phyloP scores from a whole-genome alignment of 140 eudicot species.

The Stevia rebaudiana region DNA sequence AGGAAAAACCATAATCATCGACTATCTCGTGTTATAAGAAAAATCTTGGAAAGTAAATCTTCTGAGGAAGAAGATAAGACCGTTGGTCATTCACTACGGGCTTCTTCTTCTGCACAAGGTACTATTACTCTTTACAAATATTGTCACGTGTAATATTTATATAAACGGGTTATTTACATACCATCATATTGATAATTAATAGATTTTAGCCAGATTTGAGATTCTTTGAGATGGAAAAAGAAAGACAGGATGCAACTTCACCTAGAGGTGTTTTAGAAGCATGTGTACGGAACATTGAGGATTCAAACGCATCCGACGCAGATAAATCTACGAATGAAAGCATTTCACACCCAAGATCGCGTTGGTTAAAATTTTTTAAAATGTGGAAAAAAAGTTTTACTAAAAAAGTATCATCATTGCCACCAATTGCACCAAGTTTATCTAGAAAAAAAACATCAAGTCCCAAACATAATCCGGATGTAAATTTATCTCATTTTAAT shows the following conservation, averaged over 20 bases:
- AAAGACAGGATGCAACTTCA: constrained; percentile 39
- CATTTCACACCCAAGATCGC: constrained; percentile 29
- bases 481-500: constrained; percentile 30
- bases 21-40: constrained; percentile 21
- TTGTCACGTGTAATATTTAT: neutral
- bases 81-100: constrained; percentile 28
- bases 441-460: constrained; percentile 34
- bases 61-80: constrained; percentile 20
- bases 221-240: constrained; percentile 47
- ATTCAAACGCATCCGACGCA: constrained; percentile 27
- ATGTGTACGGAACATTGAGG: constrained; percentile 30
- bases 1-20: constrained; percentile 23
- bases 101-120: constrained; percentile 71
- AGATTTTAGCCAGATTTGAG: constrained; percentile 52
- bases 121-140: constrained; percentile 15
- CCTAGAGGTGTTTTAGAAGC: constrained; percentile 57
- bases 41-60: constrained; percentile 28
- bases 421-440: constrained; percentile 37
- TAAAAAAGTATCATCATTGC: constrained; percentile 39
- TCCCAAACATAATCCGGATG: constrained; percentile 30
- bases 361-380: constrained; percentile 53
- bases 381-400: constrained; percentile 46
- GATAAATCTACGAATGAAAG: constrained; percentile 14
- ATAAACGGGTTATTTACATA: neutral
- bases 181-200: constrained; percentile 5